Evolutionary conservation across 768 basidiomycete species (phyloP).

Genomic region (Boletus fagicola): DNA sequence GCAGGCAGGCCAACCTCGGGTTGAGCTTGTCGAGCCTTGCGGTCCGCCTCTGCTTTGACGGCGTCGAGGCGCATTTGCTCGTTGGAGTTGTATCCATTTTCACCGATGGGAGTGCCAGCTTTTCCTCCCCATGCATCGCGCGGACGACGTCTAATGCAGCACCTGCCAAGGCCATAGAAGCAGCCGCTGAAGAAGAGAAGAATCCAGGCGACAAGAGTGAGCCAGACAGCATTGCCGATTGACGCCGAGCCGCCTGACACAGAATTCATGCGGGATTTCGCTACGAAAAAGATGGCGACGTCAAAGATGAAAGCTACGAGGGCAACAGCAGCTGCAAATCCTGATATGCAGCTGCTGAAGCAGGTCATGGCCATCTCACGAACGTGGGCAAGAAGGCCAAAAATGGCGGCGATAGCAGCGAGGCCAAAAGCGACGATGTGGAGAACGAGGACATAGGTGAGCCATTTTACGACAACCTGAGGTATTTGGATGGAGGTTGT

Average conservation of each 20-base stretch:
- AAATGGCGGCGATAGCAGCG: constrained; percentile 67
- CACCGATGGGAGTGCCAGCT: constrained; percentile 28
- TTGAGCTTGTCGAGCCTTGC: constrained; percentile 64
- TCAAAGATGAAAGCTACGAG: constrained; percentile 93
- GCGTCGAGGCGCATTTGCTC: constrained; percentile 80
- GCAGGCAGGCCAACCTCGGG: constrained; percentile 70
- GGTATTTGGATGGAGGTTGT: constrained; percentile 69
- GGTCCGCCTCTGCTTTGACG: constrained; percentile 82
- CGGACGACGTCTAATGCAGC: constrained; percentile 67
- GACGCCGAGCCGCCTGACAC: constrained; percentile 71
- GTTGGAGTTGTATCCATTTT: constrained; percentile 37
- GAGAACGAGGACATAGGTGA: constrained; percentile 90
- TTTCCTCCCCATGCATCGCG: constrained; percentile 41
- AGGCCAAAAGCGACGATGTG: constrained; percentile 85
- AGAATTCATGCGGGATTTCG: constrained; percentile 76
- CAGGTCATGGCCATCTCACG: constrained; percentile 84
- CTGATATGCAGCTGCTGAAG: constrained; percentile 76
- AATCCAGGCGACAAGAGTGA: constrained; percentile 83
- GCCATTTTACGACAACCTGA: constrained; percentile 84
- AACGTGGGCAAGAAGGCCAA: constrained; percentile 86
- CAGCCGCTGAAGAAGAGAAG: constrained; percentile 90
- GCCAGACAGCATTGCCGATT: constrained; percentile 89
- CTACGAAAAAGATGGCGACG: constrained; percentile 85
- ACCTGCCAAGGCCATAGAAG: constrained; percentile 80
- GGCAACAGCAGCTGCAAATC: constrained; percentile 75